Evolutionary conservation across 2,329 filamentous ascomycete species (phyloP), one percentile per base, ranked within the genome.

Genomic region (Phialocephala sp.): DNA sequence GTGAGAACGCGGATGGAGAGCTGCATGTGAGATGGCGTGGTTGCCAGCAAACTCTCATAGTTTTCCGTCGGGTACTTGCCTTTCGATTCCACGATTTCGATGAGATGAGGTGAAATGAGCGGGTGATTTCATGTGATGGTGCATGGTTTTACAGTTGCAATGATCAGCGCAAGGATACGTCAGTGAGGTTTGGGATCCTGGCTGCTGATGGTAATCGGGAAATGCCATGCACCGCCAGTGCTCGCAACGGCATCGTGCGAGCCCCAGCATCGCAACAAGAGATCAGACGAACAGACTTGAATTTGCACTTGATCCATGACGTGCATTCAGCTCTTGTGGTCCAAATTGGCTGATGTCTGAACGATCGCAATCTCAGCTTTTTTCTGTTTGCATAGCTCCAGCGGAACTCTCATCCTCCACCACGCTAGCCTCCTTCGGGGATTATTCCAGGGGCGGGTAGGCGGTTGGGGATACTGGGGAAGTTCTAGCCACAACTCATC

Each of bases 151-250:
- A 24, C 15, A n/a, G 52, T 8, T 58, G 55, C 55, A 56, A 56
- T 15, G 55, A 58, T 58, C 55, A 39, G 55, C 55, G 15, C 55
- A 37, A 37, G 55, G 55, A 58, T 37, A 41, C 37, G 37, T 41
- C 37, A 41, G 37, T 41, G 11, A 41, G 9, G 11, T 41, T 12
- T 12, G 15, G 37, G 4, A 41, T 41, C 37, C 37, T 41, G 37
- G 37, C 27, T 32, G 27, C 3, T 32, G 27, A 54, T 54, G 50
- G 50, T 22, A 32, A 54, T 54, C 27, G 50, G 24, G 11, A 18
- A 54, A 54, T 54, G 24, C 11, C 50, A 54, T 54, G 24, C 37
- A 41, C 15, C 4, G 11, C 37, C 4, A 18, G 37, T 41, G 27
- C 27, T 32, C 3, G 27, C 27, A 32, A 32, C 27, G 27, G 27